Evolutionary conservation across 1,139 yeast species (phyloP).

Genomic region (Kodamaea fungicola): DNA sequence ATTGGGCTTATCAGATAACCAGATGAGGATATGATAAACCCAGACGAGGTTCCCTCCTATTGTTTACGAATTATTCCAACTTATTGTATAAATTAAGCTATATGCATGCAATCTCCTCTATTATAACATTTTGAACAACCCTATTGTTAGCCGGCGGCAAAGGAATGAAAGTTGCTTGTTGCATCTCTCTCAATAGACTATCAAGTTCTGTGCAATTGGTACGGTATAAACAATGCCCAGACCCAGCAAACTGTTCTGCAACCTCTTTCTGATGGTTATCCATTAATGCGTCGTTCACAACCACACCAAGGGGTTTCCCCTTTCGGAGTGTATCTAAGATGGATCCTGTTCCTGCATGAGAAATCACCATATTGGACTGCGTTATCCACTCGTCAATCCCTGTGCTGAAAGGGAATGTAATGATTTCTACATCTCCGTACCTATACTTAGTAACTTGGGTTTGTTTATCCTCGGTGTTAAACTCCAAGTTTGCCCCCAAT

Average conservation of each 20-base stretch:
- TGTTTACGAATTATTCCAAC: no score
- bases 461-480: background rate
- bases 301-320: conserved; percentile 59
- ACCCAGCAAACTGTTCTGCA: conserved; percentile 52
- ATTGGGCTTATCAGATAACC: no score
- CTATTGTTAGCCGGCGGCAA: conserved; percentile 1
- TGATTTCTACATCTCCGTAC: background rate
- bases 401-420: conserved; percentile 3
- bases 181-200: background rate
- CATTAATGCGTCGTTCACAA: conserved; percentile 68
- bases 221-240: conserved; percentile 8
- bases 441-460: background rate
- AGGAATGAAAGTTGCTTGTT: conserved; percentile 1
- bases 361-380: conserved; percentile 56
- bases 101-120: conserved; percentile 3
- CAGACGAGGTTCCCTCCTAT: no score
- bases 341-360: conserved; percentile 96
- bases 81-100: background rate
- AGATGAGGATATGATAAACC: no score
- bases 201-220: background rate
- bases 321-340: conserved; percentile 70
- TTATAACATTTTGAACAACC: conserved; percentile 1
- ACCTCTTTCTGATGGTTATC: conserved; percentile 86
- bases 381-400: conserved; percentile 37
- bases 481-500: conserved; percentile 1